Conservation (phyloP, 345 rosid genomes). For the Moricandia arvensis region DNA sequence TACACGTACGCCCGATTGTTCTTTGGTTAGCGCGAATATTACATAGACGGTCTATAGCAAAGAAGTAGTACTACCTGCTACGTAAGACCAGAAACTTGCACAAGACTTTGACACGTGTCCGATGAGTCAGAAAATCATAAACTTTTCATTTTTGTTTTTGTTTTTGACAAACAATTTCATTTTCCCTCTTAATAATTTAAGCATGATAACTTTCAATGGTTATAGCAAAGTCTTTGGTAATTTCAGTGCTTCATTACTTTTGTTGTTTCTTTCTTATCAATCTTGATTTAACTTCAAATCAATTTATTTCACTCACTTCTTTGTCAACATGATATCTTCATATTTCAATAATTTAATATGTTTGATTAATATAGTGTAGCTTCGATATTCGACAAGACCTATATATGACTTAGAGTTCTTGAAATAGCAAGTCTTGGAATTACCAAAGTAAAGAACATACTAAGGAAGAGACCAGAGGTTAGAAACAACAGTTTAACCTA, state of each 20-base stretch:
- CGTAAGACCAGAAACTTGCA: constrained; percentile 15
- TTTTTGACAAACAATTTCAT: constrained; percentile 15
- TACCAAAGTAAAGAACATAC: constrained; percentile 28
- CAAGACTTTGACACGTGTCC: constrained; percentile 23
- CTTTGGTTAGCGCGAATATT: neutral
- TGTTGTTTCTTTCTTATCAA: constrained; percentile 9
- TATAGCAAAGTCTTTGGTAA: constrained; percentile 29
- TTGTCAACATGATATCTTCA: neutral
- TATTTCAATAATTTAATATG: neutral
- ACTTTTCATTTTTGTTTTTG: neutral
- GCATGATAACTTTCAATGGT: constrained; percentile 31
- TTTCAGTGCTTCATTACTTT: constrained; percentile 18
- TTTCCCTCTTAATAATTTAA: neutral
- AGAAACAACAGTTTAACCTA: constrained; percentile 6
- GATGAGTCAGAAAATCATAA: neutral
- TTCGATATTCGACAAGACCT: constrained; percentile 40
- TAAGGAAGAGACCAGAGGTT: constrained; percentile 26
- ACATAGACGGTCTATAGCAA: neutral
- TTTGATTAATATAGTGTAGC: constrained; percentile 30
- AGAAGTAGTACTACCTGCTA: neutral
- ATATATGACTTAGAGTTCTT: constrained; percentile 35
- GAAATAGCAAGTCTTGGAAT: constrained; percentile 35
- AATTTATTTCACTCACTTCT: neutral
- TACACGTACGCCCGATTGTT: neutral
- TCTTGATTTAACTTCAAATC: constrained; percentile 15